Conservation (phyloP, 2,329 filamentous ascomycete species). For the Diaporthe amygdali region DNA sequence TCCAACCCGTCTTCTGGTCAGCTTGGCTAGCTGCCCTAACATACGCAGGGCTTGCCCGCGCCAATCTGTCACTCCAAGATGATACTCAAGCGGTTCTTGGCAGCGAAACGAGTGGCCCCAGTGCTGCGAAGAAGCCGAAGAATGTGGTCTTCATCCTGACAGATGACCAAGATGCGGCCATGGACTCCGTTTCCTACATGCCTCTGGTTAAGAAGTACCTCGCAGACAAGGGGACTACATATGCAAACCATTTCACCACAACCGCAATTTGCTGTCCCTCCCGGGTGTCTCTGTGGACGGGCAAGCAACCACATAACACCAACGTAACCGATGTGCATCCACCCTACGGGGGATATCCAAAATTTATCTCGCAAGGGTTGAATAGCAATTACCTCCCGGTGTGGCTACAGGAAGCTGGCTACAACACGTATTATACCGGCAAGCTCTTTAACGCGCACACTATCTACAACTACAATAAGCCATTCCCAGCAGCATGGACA, state of each 20-base stretch:
- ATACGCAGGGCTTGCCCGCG: neutral
- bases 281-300: constrained; percentile 68
- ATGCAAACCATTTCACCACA: constrained; percentile 68
- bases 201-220: constrained; percentile 62
- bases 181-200: constrained; percentile 67
- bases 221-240: constrained; percentile 62
- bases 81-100: constrained; percentile 15
- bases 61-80: neutral
- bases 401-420: constrained; percentile 56
- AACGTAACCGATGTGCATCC: constrained; percentile 26
- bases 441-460: constrained; percentile 60
- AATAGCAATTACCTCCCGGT: constrained; percentile 56
- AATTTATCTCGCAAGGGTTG: constrained; percentile 54
- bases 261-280: constrained; percentile 72
- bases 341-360: constrained; percentile 59
- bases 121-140: neutral
- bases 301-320: constrained; percentile 71
- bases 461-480: constrained; percentile 53
- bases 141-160: constrained; percentile 73
- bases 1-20: neutral
- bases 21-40: constrained; percentile 4
- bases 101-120: neutral
- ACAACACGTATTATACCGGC: constrained; percentile 60
- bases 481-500: constrained; percentile 61
- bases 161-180: constrained; percentile 69